phyloP scores from a whole-genome alignment of 495 filamentous ascomycete species.

The Tuber aestivum region DNA sequence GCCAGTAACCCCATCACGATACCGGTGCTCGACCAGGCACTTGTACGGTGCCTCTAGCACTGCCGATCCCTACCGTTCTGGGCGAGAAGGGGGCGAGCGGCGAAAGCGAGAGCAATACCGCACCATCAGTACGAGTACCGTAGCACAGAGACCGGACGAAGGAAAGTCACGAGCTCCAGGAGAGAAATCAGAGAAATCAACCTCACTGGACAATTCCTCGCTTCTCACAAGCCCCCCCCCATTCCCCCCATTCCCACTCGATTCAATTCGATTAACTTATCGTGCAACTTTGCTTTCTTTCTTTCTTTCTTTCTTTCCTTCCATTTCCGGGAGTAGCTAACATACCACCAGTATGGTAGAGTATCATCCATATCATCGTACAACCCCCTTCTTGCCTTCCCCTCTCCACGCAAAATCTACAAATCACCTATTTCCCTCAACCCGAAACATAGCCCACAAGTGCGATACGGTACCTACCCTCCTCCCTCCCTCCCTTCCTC shows the following conservation, averaged over 20 bases:
- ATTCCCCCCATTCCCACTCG: too few relatives aligned
- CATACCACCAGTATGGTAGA: too few relatives aligned
- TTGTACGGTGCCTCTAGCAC: too few relatives aligned
- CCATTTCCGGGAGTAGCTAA: too few relatives aligned
- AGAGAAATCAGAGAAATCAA: too few relatives aligned
- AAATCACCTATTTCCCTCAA: conserved; percentile 5
- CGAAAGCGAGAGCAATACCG: background rate
- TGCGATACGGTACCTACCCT: background rate
- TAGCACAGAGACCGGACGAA: too few relatives aligned
- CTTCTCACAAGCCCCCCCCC: background rate
- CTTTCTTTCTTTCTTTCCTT: background rate
- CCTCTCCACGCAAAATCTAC: background rate
- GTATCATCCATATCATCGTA: too few relatives aligned
- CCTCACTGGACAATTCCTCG: background rate
- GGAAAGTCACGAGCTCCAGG: background rate
- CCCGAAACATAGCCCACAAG: background rate
- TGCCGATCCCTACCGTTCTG: background rate
- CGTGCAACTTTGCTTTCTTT: conserved; percentile 23
- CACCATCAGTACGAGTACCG: too few relatives aligned
- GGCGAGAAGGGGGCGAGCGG: too few relatives aligned
- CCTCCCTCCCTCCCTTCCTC: background rate
- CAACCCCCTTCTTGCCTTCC: too few relatives aligned
- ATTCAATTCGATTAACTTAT: too few relatives aligned
- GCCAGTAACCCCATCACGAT: background rate
- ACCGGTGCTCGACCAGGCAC: too few relatives aligned